A percentile compares a stretch with the other conserved stretches of the same genome.
phyloP scores from a whole-genome alignment of 257 asterid species.

The Leonotis leonurus region DNA sequence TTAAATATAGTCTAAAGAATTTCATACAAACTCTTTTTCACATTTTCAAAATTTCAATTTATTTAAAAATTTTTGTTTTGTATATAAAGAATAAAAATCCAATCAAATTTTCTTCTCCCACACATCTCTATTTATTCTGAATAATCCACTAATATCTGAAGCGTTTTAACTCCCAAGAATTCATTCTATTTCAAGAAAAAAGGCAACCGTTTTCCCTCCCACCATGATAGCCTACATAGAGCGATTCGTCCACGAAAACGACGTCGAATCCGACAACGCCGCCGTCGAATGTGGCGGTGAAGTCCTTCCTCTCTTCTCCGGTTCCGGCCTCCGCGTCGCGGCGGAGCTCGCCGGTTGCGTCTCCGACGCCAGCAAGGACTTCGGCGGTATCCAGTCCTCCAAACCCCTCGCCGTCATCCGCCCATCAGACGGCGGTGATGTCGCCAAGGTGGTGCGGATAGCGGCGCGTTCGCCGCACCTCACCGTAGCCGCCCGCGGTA shows the following conservation, averaged over 20 bases:
- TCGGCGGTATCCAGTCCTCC: slow-evolving; percentile 58
- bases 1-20: too few species aligned
- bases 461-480: slow-evolving; percentile 47
- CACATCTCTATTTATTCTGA: slow-evolving; percentile 18
- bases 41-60: too few species aligned
- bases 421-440: slow-evolving; percentile 48
- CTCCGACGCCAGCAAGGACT: slow-evolving; percentile 45
- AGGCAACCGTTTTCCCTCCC: background rate
- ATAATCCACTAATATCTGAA: slow-evolving; percentile 1
- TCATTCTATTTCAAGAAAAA: slow-evolving; percentile 11
- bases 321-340: slow-evolving; percentile 39
- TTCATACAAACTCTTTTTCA: too few species aligned
- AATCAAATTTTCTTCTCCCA: background rate
- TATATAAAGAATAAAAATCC: too few species aligned
- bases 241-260: slow-evolving; percentile 46
- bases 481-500: slow-evolving; percentile 91
- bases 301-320: slow-evolving; percentile 27
- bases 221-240: slow-evolving; percentile 71
- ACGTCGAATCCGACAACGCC: slow-evolving; percentile 32
- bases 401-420: slow-evolving; percentile 59
- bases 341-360: slow-evolving; percentile 26
- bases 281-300: slow-evolving; percentile 31
- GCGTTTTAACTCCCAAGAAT: slow-evolving; percentile 13
- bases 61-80: too few species aligned
- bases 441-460: slow-evolving; percentile 42